phyloP scores from a whole-genome alignment of 2,329 filamentous ascomycete species.

The Tolypocladium inflatum region DNA sequence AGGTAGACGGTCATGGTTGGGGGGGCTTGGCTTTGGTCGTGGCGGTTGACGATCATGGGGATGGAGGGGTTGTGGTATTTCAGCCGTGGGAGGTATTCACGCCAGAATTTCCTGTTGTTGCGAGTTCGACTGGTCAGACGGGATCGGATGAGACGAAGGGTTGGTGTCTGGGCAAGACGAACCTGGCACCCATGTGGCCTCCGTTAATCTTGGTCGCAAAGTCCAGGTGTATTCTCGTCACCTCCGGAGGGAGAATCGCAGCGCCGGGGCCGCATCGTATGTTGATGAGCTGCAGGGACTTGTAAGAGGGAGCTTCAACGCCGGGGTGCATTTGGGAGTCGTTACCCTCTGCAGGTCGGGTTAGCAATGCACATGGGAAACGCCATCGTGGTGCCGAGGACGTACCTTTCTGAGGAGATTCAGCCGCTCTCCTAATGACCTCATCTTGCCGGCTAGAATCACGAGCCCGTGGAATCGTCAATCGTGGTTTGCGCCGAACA shows the following conservation, averaged over 20 bases:
- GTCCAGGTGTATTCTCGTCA: constrained; percentile 66
- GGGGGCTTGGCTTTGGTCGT: constrained; percentile 41
- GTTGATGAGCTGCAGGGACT: constrained; percentile 51
- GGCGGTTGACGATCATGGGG: constrained; percentile 73
- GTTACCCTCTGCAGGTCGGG: constrained; percentile 31
- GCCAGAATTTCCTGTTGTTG: constrained; percentile 73
- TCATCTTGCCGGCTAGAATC: constrained; percentile 18
- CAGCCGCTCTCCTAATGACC: constrained; percentile 56
- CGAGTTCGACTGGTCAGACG: not conserved
- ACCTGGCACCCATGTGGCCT: constrained; percentile 69
- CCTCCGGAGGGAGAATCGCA: constrained; percentile 65
- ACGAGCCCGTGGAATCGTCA: not conserved
- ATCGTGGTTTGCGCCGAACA: constrained; percentile 1
- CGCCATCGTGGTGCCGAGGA: constrained; percentile 9
- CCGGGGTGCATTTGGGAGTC: constrained; percentile 3
- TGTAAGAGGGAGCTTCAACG: constrained; percentile 12
- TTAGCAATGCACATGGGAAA: constrained; percentile 7
- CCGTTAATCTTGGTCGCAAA: constrained; percentile 53
- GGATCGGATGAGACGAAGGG: constrained; percentile 26
- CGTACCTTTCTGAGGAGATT: constrained; percentile 64
- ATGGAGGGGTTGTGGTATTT: constrained; percentile 91
- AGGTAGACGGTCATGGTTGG: constrained; percentile 60
- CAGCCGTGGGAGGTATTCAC: constrained; percentile 67
- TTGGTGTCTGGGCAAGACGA: constrained; percentile 14
- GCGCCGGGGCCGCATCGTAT: constrained; percentile 78